phyloP scores from a whole-genome alignment of 2,329 filamentous ascomycete genomes.

The Hawksworthiomyces lignivorus region DNA sequence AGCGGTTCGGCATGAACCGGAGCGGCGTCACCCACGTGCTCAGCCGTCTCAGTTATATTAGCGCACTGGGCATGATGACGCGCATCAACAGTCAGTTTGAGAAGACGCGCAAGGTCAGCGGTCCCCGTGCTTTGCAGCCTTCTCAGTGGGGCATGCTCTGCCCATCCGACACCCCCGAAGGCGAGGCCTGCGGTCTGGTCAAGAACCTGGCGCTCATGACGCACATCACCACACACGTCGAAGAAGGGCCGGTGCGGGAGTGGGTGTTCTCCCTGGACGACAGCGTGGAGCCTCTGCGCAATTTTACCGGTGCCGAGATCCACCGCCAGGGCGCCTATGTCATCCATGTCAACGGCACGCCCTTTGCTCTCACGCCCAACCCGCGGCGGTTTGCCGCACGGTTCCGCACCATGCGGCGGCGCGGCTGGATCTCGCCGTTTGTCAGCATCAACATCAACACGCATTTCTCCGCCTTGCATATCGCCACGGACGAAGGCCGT shows the following conservation, averaged over 20 bases:
- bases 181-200: conserved; percentile 93
- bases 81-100: conserved; percentile 97
- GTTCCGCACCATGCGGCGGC: conserved; percentile 80
- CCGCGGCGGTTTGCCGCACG: conserved; percentile 79
- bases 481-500: conserved; percentile 92
- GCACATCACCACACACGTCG: conserved; percentile 94
- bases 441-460: conserved; percentile 95
- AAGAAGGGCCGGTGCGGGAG: conserved; percentile 81
- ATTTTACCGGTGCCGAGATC: conserved; percentile 70
- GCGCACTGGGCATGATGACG: conserved; percentile 98
- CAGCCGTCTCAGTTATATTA: conserved; percentile 92
- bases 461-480: conserved; percentile 84
- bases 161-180: conserved; percentile 94
- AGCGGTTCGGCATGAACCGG: conserved; percentile 97
- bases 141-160: conserved; percentile 99
- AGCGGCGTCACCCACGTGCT: conserved; percentile 95
- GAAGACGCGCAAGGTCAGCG: conserved; percentile 94
- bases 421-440: conserved; percentile 89
- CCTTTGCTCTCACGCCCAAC: conserved; percentile 75
- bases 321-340: conserved; percentile 79
- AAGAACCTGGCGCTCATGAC: conserved; percentile 99
- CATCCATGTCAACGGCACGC: conserved; percentile 92
- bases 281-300: conserved; percentile 68
- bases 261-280: conserved; percentile 82
- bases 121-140: conserved; percentile 88